Percentiles rank a stretch among this genome's conserved stretches.
phyloP scores from a whole-genome alignment of 2,329 filamentous ascomycete species.

The Xylaria digitata region DNA sequence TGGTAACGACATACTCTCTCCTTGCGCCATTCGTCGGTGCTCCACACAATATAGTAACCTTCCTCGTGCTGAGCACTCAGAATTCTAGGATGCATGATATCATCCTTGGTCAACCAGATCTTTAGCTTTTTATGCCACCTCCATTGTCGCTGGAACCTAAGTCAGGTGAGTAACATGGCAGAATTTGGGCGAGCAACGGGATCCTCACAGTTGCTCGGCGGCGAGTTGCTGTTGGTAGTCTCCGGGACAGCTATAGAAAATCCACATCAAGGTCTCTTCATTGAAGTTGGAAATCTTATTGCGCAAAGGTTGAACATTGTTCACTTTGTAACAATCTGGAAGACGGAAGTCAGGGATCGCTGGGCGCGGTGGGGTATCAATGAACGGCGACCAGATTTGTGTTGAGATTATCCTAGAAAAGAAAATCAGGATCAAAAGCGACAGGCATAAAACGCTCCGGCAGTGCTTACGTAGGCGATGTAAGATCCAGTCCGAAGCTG shows the following conservation, averaged over 20 bases:
- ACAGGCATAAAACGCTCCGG: not conserved
- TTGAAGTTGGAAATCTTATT: constrained; percentile 75
- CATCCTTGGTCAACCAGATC: constrained; percentile 75
- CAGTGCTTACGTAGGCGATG: constrained; percentile 65
- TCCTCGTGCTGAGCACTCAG: constrained; percentile 70
- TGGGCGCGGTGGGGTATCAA: constrained; percentile 68
- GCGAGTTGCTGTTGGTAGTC: constrained; percentile 73
- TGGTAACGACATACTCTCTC: constrained; percentile 64
- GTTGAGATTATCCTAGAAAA: constrained; percentile 63
- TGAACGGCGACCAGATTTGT: constrained; percentile 71
- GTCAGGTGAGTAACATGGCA: constrained; percentile 32
- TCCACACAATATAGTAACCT: constrained; percentile 75
- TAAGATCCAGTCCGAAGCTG: constrained; percentile 68
- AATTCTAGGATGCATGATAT: constrained; percentile 71
- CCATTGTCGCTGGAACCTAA: constrained; percentile 72
- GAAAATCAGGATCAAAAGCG: constrained; percentile 36
- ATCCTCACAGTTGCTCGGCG: constrained; percentile 69
- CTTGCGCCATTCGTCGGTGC: constrained; percentile 70
- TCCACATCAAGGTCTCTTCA: constrained; percentile 76
- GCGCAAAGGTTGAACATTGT: constrained; percentile 73
- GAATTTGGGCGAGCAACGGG: not conserved
- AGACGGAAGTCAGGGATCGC: constrained; percentile 67
- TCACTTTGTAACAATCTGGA: constrained; percentile 75
- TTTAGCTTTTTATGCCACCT: constrained; percentile 75
- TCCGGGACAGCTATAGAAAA: constrained; percentile 74